phyloP scores from a whole-genome alignment of 2,329 filamentous ascomycete species.

The Diaporthe caulivora region DNA sequence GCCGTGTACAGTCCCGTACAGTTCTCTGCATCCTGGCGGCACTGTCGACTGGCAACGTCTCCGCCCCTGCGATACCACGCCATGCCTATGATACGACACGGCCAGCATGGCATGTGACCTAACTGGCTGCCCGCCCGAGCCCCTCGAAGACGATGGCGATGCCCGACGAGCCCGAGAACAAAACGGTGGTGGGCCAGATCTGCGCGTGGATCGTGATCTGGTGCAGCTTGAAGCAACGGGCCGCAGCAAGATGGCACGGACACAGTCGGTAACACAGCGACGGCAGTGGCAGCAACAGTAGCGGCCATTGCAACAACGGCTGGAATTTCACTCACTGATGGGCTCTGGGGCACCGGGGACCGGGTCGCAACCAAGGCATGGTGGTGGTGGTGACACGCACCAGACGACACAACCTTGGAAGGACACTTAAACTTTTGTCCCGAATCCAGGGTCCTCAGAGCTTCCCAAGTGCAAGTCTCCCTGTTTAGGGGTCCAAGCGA shows the following conservation, averaged over 20 bases:
- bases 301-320: not conserved
- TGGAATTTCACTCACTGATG: not conserved
- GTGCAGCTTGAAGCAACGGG: not conserved
- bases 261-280: not conserved
- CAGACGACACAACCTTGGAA: not conserved
- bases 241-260: constrained; percentile 4
- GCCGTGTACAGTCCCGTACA: not conserved
- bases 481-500: constrained; percentile 12
- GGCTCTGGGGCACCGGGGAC: not conserved
- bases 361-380: not conserved
- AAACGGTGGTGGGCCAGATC: not conserved
- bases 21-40: not conserved
- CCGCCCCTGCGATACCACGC: constrained; percentile 7
- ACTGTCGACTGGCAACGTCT: not conserved
- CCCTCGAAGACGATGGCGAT: constrained; percentile 9
- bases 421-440: constrained; percentile 20
- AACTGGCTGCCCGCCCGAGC: not conserved
- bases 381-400: not conserved
- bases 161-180: constrained; percentile 11
- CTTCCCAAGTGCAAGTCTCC: constrained; percentile 9
- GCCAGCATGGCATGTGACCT: constrained; percentile 15
- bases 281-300: not conserved
- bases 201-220: not conserved
- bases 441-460: constrained; percentile 27
- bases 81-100: constrained; percentile 14